Evolutionary conservation across 2,329 filamentous ascomycete species (phyloP), one percentile per base, ranked within the genome.

Genomic region (Fusarium cyanostomum): DNA sequence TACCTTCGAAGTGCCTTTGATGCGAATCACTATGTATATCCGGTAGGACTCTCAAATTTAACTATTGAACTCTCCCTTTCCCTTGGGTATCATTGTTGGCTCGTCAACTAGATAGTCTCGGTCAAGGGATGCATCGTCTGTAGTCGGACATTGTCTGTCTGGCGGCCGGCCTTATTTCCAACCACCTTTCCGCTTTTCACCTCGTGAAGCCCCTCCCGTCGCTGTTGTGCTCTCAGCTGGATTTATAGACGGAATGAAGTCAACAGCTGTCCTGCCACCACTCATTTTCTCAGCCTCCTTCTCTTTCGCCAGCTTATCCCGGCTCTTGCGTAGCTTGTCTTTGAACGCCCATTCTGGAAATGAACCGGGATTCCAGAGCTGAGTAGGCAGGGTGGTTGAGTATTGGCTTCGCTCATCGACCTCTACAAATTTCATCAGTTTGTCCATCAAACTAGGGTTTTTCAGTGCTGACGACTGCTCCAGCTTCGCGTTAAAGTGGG

Each of bases 401-500:
- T 94, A 93, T 75, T 91, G 88, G 21, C 82, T 83, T 45, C 79
- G 78, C 31, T 77, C 74, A 38, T 73, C 72, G 42, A 81, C 68
- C 18, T 75, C 79, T 8, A 89, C 88, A 77, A 92, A 94, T 21
- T 81, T 82, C 79, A 92, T 82, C 52, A 94, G 80, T 76, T 91
- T 92, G 62, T 90, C 86, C 75, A 87, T 85, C 50, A 94, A 79
- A 37, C 84, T 85, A 3, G 92, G 92, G 71, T 94, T 94, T 48
- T 86, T 85, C 56, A 94, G 79, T 8, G 89, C 86, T 1, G 84
- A 77, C 1, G 89, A 90, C 55, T 83, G 82, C 31, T 89, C 85
- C 8, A 95, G 80, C 60, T 90, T 88, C 68, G 87, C 81, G 74
- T 95, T 94, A 81, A 94, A 94, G 76, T 95, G 92, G 13, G 88